Conservation (phyloP, 2,329 filamentous ascomycete species). For the Teratosphaeria destructans region DNA sequence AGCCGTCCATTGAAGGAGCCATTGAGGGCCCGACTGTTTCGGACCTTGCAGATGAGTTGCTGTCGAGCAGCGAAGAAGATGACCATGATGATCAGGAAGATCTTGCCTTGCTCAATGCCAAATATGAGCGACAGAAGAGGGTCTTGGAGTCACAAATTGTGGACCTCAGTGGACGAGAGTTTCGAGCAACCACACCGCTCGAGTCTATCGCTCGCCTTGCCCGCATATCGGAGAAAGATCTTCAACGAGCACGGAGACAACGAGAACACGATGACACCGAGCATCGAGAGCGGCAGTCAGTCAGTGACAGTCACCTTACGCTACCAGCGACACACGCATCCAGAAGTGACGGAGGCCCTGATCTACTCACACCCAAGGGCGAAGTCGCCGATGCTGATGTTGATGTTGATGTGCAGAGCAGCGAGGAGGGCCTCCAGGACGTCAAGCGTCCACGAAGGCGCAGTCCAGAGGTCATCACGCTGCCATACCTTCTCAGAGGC, state of each 20-base stretch:
- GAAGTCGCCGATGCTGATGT: slow-evolving; percentile 19
- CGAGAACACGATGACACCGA: slow-evolving; percentile 19
- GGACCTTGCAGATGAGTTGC: slow-evolving; percentile 15
- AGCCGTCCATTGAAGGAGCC: slow-evolving; percentile 8
- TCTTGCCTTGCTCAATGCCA: slow-evolving; percentile 36
- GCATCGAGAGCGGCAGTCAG: slow-evolving; percentile 9
- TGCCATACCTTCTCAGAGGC: slow-evolving; percentile 36
- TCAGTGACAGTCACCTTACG: neutral
- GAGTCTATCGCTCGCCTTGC: slow-evolving; percentile 34
- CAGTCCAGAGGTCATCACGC: slow-evolving; percentile 30
- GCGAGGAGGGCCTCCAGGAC: slow-evolving; percentile 10
- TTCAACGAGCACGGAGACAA: slow-evolving; percentile 11
- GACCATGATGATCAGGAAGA: slow-evolving; percentile 39
- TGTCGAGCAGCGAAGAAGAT: slow-evolving; percentile 35
- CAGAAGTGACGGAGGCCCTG: slow-evolving; percentile 21
- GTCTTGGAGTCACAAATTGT: slow-evolving; percentile 33
- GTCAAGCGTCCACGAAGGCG: slow-evolving; percentile 13
- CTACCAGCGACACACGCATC: slow-evolving; percentile 16
- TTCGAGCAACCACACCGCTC: slow-evolving; percentile 34
- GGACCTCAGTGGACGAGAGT: slow-evolving; percentile 31
- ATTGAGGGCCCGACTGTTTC: slow-evolving; percentile 12
- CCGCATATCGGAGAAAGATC: slow-evolving; percentile 25
- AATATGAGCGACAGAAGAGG: slow-evolving; percentile 36
- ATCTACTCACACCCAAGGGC: slow-evolving; percentile 23
- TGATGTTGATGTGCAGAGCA: slow-evolving; percentile 16